These are phyloP conservation scores for Coemansia sp. DNA, from an alignment of 192 early-diverging fungal genomes.

Conservation along the genomic window DNA sequence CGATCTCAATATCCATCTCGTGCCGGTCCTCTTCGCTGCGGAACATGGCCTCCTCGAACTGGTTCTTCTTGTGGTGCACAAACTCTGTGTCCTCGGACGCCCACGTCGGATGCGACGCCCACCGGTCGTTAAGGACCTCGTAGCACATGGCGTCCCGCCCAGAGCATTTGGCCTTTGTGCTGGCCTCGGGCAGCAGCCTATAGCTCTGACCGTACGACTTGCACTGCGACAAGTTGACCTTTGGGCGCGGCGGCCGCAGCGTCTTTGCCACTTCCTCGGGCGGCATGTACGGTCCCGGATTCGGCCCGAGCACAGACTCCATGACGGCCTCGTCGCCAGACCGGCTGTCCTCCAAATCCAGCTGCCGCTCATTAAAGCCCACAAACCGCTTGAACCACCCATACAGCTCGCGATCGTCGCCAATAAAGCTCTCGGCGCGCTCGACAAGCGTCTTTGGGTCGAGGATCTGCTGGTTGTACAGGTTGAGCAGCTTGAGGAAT, in stretches of 20 bases:
- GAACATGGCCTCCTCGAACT: constrained; percentile 90
- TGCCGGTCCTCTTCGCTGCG: constrained; percentile 95
- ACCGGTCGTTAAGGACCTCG: constrained; percentile 96
- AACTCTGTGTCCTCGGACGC: constrained; percentile 88
- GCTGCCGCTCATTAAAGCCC: constrained; percentile 48
- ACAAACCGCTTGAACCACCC: constrained; percentile 86
- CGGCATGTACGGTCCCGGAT: constrained; percentile 26
- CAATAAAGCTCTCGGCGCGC: constrained; percentile 78
- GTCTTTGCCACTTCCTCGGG: constrained; percentile 44
- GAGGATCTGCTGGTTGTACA: constrained; percentile 92
- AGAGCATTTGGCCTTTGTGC: constrained; percentile 60
- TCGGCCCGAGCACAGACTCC: constrained; percentile 35
- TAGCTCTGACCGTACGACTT: constrained; percentile 50
- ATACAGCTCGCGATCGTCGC: constrained; percentile 77
- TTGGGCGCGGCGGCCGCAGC: constrained; percentile 34
- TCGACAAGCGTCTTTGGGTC: constrained; percentile 79
- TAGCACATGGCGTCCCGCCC: constrained; percentile 88
- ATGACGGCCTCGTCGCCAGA: constrained; percentile 38
- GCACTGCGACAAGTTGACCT: constrained; percentile 20
- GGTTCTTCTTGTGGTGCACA: constrained; percentile 84
- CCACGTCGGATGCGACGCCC: constrained; percentile 90
- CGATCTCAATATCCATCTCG: constrained; percentile 97
- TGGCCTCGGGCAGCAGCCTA: constrained; percentile 44
- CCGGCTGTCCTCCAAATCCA: constrained; percentile 32
- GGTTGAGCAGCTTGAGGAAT: constrained; percentile 91